Conservation (phyloP, 345 rosid species). For the Raphanus sativus region DNA sequence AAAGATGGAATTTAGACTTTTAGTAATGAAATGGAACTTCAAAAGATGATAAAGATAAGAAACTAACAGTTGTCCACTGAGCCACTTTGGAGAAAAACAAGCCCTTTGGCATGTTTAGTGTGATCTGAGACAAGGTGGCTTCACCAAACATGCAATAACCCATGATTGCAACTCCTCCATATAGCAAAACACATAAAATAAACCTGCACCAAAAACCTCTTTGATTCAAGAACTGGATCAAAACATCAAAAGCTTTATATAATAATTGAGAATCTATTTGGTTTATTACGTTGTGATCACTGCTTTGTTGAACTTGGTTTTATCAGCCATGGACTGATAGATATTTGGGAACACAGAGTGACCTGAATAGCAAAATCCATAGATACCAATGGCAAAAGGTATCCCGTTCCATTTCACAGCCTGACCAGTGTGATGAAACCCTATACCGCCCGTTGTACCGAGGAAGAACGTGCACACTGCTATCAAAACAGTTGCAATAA, state of each 20-base stretch:
- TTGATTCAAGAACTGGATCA: neutral
- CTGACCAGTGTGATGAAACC: slow-evolving; percentile 74
- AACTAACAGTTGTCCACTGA: slow-evolving; percentile 79
- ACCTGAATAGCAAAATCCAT: slow-evolving; percentile 78
- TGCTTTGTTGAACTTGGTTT: slow-evolving; percentile 70
- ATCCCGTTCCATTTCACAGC: slow-evolving; percentile 75
- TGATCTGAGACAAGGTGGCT: slow-evolving; percentile 83
- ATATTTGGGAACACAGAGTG: slow-evolving; percentile 94
- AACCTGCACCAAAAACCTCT: slow-evolving; percentile 53
- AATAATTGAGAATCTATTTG: slow-evolving; percentile 9
- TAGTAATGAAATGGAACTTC: slow-evolving; percentile 2
- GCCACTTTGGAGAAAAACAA: slow-evolving; percentile 65
- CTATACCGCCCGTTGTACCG: slow-evolving; percentile 60
- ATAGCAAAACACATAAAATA: slow-evolving; percentile 52
- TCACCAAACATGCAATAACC: slow-evolving; percentile 89
- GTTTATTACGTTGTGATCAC: slow-evolving; percentile 51
- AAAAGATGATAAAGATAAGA: neutral
- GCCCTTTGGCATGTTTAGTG: slow-evolving; percentile 76
- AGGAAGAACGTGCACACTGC: slow-evolving; percentile 56
- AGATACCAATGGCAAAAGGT: slow-evolving; percentile 85
- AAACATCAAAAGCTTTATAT: slow-evolving; percentile 3
- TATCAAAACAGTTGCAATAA: slow-evolving; percentile 64
- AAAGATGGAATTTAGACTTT: neutral
- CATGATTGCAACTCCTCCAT: slow-evolving; percentile 77
- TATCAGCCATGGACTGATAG: slow-evolving; percentile 96